Evolutionary conservation across 345 rosid genomes (phyloP), one percentile per base, ranked within the genome.

Genomic region (Arabis alpina): DNA sequence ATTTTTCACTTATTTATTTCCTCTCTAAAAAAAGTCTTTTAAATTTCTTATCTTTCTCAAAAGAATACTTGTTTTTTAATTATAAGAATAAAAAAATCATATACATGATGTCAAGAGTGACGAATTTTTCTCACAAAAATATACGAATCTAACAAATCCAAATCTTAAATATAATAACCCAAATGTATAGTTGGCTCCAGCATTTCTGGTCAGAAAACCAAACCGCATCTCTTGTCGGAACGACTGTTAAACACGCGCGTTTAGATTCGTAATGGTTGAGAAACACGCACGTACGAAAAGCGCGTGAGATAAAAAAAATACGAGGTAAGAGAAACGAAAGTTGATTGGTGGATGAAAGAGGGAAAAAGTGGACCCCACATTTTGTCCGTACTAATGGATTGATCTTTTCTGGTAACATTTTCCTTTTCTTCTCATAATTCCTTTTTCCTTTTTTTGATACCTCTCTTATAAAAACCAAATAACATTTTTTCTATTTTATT

Each of bases 331-430:
- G 68, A 43, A 61, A 47, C 73, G 58, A 67, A 60, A 77, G 68
- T 80, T 44, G 40, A 85, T 79, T 80, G 90, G 90, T 66, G 15
- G 45, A 24, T 23, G 66, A 15, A 61, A 83, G 82, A 83, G 73
- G 67, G 82, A 78, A 79, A 80, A 76, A 72, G 92, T 76, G 76
- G 80, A 32, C 40, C 77, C 84, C 89, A 82, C 66, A 81, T 78
- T 63, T 82, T 63, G 75, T 85, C 96, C 88, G 96, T 90, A 85
- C 95, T 79, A 62, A 14, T 88, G 86, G 95, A 88, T 88, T 92
- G 88, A 87, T 86, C 91, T 83, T 82, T 89, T 89, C 77, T 69
- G 87, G 96, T 84, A 92, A 88, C 68, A 62, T 73, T 82, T 92
- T 84, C 94, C 94, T 71, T 90, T 88, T 88, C 43, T 75, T 84